Base-by-base conservation (phyloP, 129 eudicot genomes). In the Saposhnikovia divaricata region DNA sequence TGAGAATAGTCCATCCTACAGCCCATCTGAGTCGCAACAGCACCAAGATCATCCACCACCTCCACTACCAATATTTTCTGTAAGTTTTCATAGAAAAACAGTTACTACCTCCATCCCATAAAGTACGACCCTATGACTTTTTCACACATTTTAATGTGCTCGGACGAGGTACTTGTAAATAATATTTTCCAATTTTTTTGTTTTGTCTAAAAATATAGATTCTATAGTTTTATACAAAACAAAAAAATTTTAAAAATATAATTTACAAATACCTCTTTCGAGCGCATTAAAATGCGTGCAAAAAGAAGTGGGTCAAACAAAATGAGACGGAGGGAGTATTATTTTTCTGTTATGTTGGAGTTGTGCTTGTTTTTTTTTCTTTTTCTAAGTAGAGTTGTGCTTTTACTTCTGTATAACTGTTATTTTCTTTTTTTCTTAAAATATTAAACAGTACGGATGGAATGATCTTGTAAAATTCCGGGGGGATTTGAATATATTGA, bases 51-150 rank as follows among this genome's bases (percentile, higher is more conserved):
- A 90, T 79, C 79, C 91, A 21, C 93, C 89, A 9, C 75, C 92
- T 21, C 93, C 87, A 12, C 71, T 94, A 75, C 97, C 89, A 65
- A 88, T 77, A 83, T 94, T 94, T 81, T 89, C 98, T 74, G 98
- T 90, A 74, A 88, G 97, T 91, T 27, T 34, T 19, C 25, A 19
- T 25, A n/a, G 28, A 31, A 28, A 10, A 31, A 68, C 28, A 34
- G 37, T 34, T 34, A 34, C 37, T 1, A 31, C 34, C 34, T 31
- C 34, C 34, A 1, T 31, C 34, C 34, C 34, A 31, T 31, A 31
- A 31, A 31, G 0, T 31, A 31, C 0, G 34, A 31, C 34, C 34
- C 34, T 31, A 0, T 31, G 34, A 31, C 34, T 31, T 31, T 31
- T 31, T 31, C 34, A 31, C 34, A 1, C 1, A 31, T 31, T 31